Conservation (phyloP, 257 asterid genomes). For the Jaltomata sinuosa region DNA sequence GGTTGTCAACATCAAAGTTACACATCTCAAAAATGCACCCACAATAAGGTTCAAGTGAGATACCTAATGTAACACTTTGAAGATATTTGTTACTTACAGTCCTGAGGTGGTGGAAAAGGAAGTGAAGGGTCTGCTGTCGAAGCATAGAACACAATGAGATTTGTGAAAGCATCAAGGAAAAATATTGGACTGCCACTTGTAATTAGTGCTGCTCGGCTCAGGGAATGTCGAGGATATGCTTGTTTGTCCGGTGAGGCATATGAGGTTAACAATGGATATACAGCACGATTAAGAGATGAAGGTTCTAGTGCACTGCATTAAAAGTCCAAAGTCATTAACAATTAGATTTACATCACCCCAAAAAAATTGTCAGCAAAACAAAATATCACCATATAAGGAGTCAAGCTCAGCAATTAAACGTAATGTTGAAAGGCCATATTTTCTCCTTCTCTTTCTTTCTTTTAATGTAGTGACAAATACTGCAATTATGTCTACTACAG, state of each 20-base stretch:
- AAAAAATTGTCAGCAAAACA: neutral
- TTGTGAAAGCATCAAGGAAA: conserved; percentile 88
- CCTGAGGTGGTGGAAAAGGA: conserved; percentile 98
- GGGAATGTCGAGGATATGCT: conserved; percentile 96
- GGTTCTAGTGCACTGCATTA: conserved; percentile 89
- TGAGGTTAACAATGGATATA: conserved; percentile 77
- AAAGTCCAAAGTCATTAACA: conserved; percentile 10
- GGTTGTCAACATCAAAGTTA: conserved; percentile 1
- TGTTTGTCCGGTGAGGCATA: conserved; percentile 75
- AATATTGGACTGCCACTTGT: conserved; percentile 98
- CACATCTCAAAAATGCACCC: neutral
- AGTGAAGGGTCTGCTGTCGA: conserved; percentile 81
- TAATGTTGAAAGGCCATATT: neutral
- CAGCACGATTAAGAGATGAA: conserved; percentile 78
- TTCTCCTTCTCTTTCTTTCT: neutral
- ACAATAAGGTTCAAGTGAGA: neutral
- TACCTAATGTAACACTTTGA: neutral
- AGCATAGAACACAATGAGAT: conserved; percentile 79
- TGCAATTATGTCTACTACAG: neutral
- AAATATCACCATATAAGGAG: neutral
- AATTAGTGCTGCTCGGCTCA: conserved; percentile 94
- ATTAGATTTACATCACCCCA: neutral
- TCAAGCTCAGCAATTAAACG: neutral
- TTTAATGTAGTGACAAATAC: neutral
- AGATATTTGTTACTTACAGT: conserved; percentile 55